Percentiles rank a stretch among this genome's conserved stretches.
Conservation (phyloP, 2,329 filamentous ascomycete species). For the Elsinoe necatrix region DNA sequence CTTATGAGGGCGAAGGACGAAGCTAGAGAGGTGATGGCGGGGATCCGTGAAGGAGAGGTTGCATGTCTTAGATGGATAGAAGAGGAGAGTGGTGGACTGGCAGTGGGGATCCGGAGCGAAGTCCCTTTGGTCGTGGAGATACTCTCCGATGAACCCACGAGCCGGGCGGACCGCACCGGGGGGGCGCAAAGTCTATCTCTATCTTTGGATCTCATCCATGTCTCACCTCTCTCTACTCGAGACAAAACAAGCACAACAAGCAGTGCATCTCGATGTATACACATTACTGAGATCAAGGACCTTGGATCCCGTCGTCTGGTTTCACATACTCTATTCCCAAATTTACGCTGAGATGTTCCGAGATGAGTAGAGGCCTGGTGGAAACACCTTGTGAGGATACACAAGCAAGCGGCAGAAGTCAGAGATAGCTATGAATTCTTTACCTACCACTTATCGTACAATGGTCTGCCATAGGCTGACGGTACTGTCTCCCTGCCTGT, state of each 20-base stretch:
- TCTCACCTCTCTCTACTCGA: neutral
- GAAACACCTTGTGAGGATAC: no score
- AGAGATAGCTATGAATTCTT: no score
- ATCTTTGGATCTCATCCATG: neutral
- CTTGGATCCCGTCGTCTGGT: neutral
- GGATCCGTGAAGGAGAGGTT: constrained; percentile 1
- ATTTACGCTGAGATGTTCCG: neutral
- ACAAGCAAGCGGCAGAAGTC: no score
- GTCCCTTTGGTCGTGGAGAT: neutral
- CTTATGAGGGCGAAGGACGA: neutral
- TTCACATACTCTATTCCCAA: neutral
- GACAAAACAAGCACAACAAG: neutral
- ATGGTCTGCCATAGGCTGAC: no score
- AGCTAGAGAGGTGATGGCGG: neutral
- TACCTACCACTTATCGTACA: no score
- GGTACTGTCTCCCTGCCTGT: no score
- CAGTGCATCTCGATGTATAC: neutral
- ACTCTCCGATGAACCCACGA: constrained; percentile 7
- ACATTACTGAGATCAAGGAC: neutral
- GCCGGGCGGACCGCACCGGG: neutral
- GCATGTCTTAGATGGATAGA: neutral
- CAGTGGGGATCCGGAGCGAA: constrained; percentile 5
- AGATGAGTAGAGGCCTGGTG: no score
- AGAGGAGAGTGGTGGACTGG: constrained; percentile 5
- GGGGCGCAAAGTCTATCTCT: constrained; percentile 1